Evolutionary conservation across 164 flowering plant species (phyloP).

Genomic region (Paratinospora sagittata): DNA sequence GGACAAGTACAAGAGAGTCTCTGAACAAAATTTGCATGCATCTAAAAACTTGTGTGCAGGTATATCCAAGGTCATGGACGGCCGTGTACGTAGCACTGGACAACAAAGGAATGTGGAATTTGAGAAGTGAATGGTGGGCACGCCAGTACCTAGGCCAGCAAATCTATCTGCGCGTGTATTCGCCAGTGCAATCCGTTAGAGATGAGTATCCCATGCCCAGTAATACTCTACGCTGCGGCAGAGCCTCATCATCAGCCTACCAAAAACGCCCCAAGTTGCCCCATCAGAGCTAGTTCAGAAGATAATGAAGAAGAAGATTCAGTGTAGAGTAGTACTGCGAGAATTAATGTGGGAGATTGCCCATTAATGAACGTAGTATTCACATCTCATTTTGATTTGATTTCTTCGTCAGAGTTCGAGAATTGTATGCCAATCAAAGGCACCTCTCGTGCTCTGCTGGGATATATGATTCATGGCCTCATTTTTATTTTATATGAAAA

Average conservation of each 20-base stretch:
- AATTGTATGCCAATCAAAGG: too few species aligned
- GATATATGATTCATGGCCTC: too few species aligned
- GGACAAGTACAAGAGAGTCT: too few species aligned
- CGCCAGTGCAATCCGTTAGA: slow-evolving; percentile 44
- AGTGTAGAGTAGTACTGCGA: too few species aligned
- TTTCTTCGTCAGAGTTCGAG: background rate
- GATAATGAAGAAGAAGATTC: background rate
- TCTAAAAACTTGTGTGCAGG: slow-evolving; percentile 63
- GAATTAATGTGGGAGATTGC: background rate
- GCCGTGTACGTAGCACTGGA: slow-evolving; percentile 67
- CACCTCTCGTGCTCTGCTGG: too few species aligned
- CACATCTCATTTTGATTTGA: background rate
- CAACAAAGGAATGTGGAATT: slow-evolving; percentile 91
- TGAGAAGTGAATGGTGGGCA: slow-evolving; percentile 69
- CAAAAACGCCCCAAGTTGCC: background rate
- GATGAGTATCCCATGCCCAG: slow-evolving; percentile 66
- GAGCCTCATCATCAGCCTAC: slow-evolving; percentile 24
- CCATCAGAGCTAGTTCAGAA: background rate
- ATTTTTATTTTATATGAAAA: too few species aligned
- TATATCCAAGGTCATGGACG: slow-evolving; percentile 87
- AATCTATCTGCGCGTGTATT: slow-evolving; percentile 62
- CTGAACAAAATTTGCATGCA: too few species aligned
- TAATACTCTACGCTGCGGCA: slow-evolving; percentile 73
- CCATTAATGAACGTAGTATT: background rate
- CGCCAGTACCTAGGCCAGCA: slow-evolving; percentile 81